phyloP scores from a whole-genome alignment of 805 yeast genomes.

The Wickerhamomyces ciferrii region DNA sequence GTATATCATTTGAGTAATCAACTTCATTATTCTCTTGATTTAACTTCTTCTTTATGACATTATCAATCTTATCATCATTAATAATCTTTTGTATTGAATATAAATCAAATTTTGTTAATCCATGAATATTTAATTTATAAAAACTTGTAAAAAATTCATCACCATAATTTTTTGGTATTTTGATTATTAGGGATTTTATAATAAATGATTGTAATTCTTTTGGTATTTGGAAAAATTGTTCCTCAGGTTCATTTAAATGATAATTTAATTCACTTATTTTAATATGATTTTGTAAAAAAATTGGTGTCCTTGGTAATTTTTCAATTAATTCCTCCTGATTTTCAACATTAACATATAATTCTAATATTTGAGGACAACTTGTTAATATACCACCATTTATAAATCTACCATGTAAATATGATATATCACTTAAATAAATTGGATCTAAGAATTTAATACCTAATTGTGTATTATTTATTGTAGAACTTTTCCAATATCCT shows the following conservation, averaged over 20 bases:
- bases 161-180: conserved; percentile 30
- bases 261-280: conserved; percentile 25
- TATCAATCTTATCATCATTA: conserved; percentile 11
- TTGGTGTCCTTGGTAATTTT: conserved; percentile 1
- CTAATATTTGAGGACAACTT: conserved; percentile 31
- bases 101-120: conserved; percentile 32
- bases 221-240: conserved; percentile 26
- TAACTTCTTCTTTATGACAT: conserved; percentile 3
- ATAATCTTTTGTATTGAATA: conserved; percentile 10
- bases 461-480: conserved; percentile 12
- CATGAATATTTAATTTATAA: conserved; percentile 35
- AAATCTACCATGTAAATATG: conserved; percentile 31
- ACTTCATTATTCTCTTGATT: neutral
- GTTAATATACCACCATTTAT: conserved; percentile 31
- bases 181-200: conserved; percentile 26
- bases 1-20: neutral
- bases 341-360: conserved; percentile 24
- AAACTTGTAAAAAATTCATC: conserved; percentile 29
- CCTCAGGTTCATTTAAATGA: conserved; percentile 15
- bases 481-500: conserved; percentile 20
- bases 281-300: conserved; percentile 6
- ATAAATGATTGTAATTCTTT: conserved; percentile 25
- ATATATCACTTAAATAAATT: conserved; percentile 28
- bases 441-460: conserved; percentile 35
- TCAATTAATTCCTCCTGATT: neutral